Base-by-base conservation (phyloP, 805 yeast species). In the Candida nemodendra region DNA sequence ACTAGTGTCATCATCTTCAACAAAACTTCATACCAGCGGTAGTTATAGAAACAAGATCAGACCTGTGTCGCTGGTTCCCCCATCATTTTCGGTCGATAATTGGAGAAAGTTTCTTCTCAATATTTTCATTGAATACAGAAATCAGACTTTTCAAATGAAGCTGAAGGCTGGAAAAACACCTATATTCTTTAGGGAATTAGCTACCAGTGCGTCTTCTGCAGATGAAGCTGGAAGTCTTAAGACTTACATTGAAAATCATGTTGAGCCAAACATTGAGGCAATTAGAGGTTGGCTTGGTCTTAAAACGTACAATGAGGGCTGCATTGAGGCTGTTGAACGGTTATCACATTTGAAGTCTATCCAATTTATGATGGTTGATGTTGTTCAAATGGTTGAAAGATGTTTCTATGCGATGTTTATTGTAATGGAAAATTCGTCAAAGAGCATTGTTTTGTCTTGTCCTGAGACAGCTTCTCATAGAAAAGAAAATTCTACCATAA, bases 221-320 rank as follows among this genome's bases (percentile, higher is more conserved):
- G 23, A 32, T 3, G 41, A 37, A 4, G 36, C 33, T 5, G 35
- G 24, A 11, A 28, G 34, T 15, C 38, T 51, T 11, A 29, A n/a
- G 17, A 41, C 38, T 4, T 47, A 44, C 32, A 30, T 50, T 21
- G 42, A 46, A 12, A 17, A 18, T 9, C 29, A 41, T 14, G 42
- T 39, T 8, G 40, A 39, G 13, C 51, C 56, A 1, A 51, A 55
- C 32, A 43, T 53, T n/a, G 60, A 55, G 34, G 26, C 36, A 3
- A 44, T 47, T n/a, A 39, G 54, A 32, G 26, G 30, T 12, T 52
- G 51, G 49, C 32, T 53, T 9, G 45, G 48, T 9, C 33, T 51
- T n/a, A 53, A 47, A 35, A 47, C 61, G 2, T 53, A 47, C 32
- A 25, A 37, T 18, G 55, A 56, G 30, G 57, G 56, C 2, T 50